These are phyloP conservation scores for Adiantum capillusveneris DNA, from an alignment of 75 land plant genomes.

Conservation along the genomic window DNA sequence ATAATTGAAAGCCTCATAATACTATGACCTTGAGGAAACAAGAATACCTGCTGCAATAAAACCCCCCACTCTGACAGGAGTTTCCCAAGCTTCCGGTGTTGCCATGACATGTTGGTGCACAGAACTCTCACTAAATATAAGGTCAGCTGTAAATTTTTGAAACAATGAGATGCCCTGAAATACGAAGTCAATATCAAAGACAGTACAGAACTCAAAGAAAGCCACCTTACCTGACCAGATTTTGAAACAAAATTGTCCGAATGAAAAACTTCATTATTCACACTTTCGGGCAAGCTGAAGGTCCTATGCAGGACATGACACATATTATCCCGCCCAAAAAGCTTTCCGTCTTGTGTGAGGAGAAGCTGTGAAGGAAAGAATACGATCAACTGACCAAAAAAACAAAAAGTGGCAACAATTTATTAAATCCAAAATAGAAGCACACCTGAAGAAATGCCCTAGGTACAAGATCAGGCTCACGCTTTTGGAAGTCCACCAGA, in stretches of 20 bases:
- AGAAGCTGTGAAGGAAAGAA: conserved; percentile 43
- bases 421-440: background rate
- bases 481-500: conserved; percentile 78
- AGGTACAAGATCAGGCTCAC: conserved; percentile 85
- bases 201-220: background rate
- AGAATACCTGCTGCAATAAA: conserved; percentile 70
- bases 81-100: conserved; percentile 92
- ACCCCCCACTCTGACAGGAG: conserved; percentile 82
- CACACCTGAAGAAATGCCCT: conserved; percentile 84
- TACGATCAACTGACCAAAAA: background rate
- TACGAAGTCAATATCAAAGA: background rate
- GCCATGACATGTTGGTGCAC: conserved; percentile 89
- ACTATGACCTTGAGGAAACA: too few species aligned
- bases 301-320: conserved; percentile 53
- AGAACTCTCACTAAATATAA: conserved; percentile 67
- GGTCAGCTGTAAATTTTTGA: conserved; percentile 66
- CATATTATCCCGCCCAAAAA: conserved; percentile 65
- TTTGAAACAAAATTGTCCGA: conserved; percentile 57
- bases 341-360: conserved; percentile 80
- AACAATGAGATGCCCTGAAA: background rate
- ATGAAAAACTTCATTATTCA: conserved; percentile 37
- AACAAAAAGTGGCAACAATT: background rate
- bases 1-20: too few species aligned
- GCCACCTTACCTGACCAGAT: conserved; percentile 58
- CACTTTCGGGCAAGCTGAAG: conserved; percentile 37